Base-by-base conservation (phyloP, 345 rosid genomes). In the Carallia pectinifolia region DNA sequence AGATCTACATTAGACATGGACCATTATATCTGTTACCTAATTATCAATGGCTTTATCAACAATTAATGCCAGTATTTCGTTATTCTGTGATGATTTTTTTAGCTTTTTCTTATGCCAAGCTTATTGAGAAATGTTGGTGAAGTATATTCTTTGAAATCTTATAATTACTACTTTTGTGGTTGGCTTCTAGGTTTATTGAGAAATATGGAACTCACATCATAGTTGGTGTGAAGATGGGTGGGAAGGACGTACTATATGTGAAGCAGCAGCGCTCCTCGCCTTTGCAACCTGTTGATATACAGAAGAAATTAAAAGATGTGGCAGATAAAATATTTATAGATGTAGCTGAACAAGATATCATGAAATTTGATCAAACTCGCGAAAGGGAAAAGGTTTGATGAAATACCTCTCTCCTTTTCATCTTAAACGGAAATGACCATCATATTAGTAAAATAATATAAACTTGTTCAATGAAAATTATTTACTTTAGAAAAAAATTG, bases 161-260 rank as follows among this genome's bases (percentile, higher is more conserved):
- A 1, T 16, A 1, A 2, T 7, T 38, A 27, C 1, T 17, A 34
- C 59, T 74, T 69, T 37, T 5, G 16, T n/a, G n/a, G 23, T 44
- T 50, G 4, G 6, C 53, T 30, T 64, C 44, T 76, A 77, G 81
- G 19, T 77, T 77, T 44, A 72, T 77, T n/a, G 81, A 77, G 52
- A 77, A 73, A 50, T 77, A 77, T 68, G 81, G 81, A 6, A 77
- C 81, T 3, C 81, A 77, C 10, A 63, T 64, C 31, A 58, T 77
- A 37, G 74, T 69, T 30, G 81, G 81, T 17, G 76, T 77, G 58
- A 77, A 77, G 69, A 77, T 77, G 77, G 81, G 81, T 1, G 81
- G 81, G 61, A 77, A 69, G 39, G 81, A 77, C 17, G 54, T 65
- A 29, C 33, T 77, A 64, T 77, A 69, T 69, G 66, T 60, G 59